These are phyloP conservation scores for Neofusicoccum cordaticola DNA, from an alignment of 2,329 filamentous ascomycete species.

Conservation along the genomic window DNA sequence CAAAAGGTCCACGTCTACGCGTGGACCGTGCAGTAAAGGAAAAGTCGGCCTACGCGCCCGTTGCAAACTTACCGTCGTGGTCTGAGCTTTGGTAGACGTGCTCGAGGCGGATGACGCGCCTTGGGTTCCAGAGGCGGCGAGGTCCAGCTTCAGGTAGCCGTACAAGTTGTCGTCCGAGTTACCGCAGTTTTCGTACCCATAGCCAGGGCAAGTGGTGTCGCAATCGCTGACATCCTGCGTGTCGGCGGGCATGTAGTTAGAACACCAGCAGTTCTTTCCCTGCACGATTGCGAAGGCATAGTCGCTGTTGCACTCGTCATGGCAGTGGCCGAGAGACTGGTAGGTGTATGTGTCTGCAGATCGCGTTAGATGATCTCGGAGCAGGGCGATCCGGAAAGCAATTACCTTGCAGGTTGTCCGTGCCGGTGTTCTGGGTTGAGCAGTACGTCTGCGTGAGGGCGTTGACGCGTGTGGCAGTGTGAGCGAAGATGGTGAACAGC, in stretches of 20 bases:
- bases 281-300: constrained; percentile 70
- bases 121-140: constrained; percentile 58
- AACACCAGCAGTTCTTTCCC: constrained; percentile 69
- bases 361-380: not conserved
- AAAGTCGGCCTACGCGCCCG: not conserved
- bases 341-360: constrained; percentile 34
- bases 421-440: constrained; percentile 44
- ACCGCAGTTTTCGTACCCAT: constrained; percentile 64
- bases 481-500: not conserved
- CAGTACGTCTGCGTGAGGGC: constrained; percentile 40
- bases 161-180: constrained; percentile 52
- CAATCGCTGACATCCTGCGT: constrained; percentile 50
- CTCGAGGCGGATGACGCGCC: constrained; percentile 32
- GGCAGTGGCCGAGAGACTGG: constrained; percentile 70
- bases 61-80: constrained; percentile 16
- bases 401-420: constrained; percentile 32
- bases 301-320: constrained; percentile 53
- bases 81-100: not conserved
- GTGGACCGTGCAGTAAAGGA: not conserved
- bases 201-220: constrained; percentile 64
- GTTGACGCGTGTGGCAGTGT: not conserved
- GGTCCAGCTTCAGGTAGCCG: constrained; percentile 58
- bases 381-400: no score
- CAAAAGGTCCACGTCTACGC: not conserved
- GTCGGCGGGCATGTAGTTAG: constrained; percentile 60